A percentile compares a stretch with the other conserved stretches of the same genome.
Conservation (phyloP, 2,329 filamentous ascomycete species). For the Colletotrichum lentis region DNA sequence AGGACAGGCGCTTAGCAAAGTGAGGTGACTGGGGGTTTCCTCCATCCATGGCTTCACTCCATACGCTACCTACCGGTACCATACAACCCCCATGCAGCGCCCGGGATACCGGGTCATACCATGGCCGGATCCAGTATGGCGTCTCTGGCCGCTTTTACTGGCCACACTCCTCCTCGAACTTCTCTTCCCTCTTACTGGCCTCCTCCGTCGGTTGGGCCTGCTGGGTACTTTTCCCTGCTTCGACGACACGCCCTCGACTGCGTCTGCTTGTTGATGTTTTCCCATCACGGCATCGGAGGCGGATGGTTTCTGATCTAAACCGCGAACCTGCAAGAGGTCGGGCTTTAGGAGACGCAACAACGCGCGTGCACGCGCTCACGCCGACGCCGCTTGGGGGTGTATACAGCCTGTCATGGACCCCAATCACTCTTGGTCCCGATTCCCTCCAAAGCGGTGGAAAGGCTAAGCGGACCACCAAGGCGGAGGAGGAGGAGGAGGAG, state of each 20-base stretch:
- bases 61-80: slow-evolving; percentile 1
- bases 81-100: slow-evolving; percentile 37
- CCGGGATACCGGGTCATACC: slow-evolving; percentile 40
- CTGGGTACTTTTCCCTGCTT: slow-evolving; percentile 15
- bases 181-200: neutral
- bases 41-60: slow-evolving; percentile 13
- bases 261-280: slow-evolving; percentile 6
- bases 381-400: neutral
- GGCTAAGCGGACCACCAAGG: slow-evolving; percentile 10
- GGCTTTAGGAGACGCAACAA: slow-evolving; percentile 2
- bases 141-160: slow-evolving; percentile 28
- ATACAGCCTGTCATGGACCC: neutral
- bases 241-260: slow-evolving; percentile 12
- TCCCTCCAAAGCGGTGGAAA: neutral
- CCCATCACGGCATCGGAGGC: slow-evolving; percentile 13
- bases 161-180: slow-evolving; percentile 13
- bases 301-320: neutral
- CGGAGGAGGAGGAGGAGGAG: neutral
- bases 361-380: neutral
- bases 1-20: slow-evolving; percentile 37
- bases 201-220: neutral
- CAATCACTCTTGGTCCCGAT: neutral
- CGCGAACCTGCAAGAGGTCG: slow-evolving; percentile 1
- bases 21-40: slow-evolving; percentile 24
- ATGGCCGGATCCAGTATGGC: slow-evolving; percentile 27